Percentiles rank a stretch among this genome's conserved stretches.
Evolutionary conservation across 2,329 filamentous ascomycete genomes (phyloP).

Genomic region (Fusarium heterosporum): DNA sequence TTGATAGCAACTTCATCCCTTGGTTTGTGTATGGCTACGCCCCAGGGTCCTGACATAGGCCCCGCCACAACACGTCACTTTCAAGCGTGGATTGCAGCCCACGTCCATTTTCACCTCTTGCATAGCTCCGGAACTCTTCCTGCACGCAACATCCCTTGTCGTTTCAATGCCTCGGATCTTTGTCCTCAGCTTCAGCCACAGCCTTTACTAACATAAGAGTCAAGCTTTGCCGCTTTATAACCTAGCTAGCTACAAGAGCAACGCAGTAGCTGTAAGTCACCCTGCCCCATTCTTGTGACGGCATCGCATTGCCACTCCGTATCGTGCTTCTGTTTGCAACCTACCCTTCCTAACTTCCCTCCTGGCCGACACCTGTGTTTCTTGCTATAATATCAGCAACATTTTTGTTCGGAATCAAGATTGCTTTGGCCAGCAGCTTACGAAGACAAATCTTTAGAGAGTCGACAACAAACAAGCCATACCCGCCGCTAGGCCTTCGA

Average conservation of each 20-base stretch:
- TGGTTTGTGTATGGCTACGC: slow-evolving; percentile 29
- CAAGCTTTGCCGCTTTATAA: slow-evolving; percentile 26
- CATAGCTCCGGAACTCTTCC: slow-evolving; percentile 34
- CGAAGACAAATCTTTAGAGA: slow-evolving; percentile 68
- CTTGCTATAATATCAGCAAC: background rate
- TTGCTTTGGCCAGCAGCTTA: slow-evolving; percentile 64
- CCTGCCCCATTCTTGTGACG: slow-evolving; percentile 10
- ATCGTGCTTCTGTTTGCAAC: slow-evolving; percentile 3
- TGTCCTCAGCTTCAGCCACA: slow-evolving; percentile 17
- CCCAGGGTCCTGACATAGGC: slow-evolving; percentile 39
- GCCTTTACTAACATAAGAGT: slow-evolving; percentile 31
- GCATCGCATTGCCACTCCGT: slow-evolving; percentile 17
- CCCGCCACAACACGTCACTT: slow-evolving; percentile 48
- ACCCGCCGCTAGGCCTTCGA: slow-evolving; percentile 69
- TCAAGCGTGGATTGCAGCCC: slow-evolving; percentile 46
- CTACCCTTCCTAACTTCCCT: background rate
- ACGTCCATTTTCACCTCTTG: slow-evolving; percentile 42
- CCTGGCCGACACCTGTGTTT: background rate
- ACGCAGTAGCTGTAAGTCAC: slow-evolving; percentile 41
- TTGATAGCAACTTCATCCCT: slow-evolving; percentile 14
- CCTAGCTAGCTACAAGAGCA: slow-evolving; percentile 20
- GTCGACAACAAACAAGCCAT: slow-evolving; percentile 69
- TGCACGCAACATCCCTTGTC: slow-evolving; percentile 36
- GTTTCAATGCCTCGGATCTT: slow-evolving; percentile 29
- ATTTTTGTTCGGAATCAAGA: slow-evolving; percentile 45